These are phyloP conservation scores for Arxiozyma slooffiae DNA, from an alignment of 1,139 yeast species.

Conservation along the genomic window DNA sequence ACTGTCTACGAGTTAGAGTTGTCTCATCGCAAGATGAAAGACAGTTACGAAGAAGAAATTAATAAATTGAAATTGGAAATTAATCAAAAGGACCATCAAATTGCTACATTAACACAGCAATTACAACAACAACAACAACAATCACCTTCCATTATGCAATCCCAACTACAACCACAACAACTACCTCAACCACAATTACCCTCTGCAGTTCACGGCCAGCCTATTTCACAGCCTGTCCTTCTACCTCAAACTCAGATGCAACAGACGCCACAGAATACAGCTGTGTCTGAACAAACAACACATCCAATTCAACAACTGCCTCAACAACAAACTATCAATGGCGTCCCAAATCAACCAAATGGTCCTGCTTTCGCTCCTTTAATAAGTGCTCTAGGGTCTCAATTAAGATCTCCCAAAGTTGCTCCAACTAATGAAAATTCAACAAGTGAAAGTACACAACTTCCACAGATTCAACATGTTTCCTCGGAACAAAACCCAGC, in stretches of 20 bases:
- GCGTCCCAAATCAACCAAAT: conserved; percentile 3
- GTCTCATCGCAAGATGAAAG: conserved; percentile 92
- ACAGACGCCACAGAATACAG: conserved; percentile 1
- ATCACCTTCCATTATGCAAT: conserved; percentile 14
- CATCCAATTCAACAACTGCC: background rate
- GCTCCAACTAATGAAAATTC: background rate
- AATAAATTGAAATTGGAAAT: conserved; percentile 75
- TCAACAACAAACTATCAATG: background rate
- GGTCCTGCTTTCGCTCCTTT: conserved; percentile 13
- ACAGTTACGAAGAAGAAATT: conserved; percentile 90
- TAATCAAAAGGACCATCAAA: conserved; percentile 60
- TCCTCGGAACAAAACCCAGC: background rate
- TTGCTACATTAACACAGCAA: conserved; percentile 34
- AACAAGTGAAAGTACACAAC: conserved; percentile 2
- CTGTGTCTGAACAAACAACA: background rate
- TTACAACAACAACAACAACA: conserved; percentile 11
- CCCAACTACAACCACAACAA: conserved; percentile 5
- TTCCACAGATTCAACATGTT: conserved; percentile 4
- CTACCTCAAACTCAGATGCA: conserved; percentile 5
- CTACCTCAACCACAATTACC: conserved; percentile 2
- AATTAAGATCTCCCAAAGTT: conserved; percentile 5
- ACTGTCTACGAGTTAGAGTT: conserved; percentile 88
- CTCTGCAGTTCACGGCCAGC: conserved; percentile 1
- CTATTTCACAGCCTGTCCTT: background rate
- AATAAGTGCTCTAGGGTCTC: conserved; percentile 13